Percentiles rank a stretch among this genome's conserved stretches.
Evolutionary conservation across 2,329 filamentous ascomycete genomes (phyloP).

Genomic region (Fusarium albosuccineum): DNA sequence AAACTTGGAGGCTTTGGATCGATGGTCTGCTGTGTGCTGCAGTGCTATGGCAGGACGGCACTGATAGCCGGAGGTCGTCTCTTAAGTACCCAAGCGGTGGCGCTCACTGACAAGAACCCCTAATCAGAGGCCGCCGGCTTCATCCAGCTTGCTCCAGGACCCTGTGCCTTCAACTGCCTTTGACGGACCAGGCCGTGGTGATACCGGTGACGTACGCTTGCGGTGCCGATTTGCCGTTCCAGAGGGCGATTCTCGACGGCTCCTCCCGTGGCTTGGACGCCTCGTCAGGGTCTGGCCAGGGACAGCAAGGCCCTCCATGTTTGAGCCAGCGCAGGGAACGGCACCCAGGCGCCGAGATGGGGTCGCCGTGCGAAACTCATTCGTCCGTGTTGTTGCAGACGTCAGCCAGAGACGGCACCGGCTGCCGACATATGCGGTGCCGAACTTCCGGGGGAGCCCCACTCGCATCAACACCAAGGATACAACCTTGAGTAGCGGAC

Average conservation of each 20-base stretch:
- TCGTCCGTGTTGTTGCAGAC: conserved; percentile 21
- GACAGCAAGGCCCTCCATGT: background rate
- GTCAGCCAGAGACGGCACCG: conserved; percentile 43
- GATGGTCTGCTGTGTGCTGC: conserved; percentile 18
- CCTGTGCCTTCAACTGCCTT: background rate
- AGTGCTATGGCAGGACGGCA: conserved; percentile 23
- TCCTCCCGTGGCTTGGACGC: conserved; percentile 26
- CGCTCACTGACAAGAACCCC: conserved; percentile 19
- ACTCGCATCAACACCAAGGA: conserved; percentile 16
- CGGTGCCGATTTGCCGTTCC: conserved; percentile 38
- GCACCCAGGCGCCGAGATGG: conserved; percentile 38
- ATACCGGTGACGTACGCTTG: conserved; percentile 30
- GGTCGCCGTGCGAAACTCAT: conserved; percentile 24
- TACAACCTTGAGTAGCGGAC: background rate
- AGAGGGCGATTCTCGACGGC: conserved; percentile 14
- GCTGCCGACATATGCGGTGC: conserved; percentile 41
- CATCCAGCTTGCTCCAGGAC: background rate
- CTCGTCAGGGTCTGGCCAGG: conserved; percentile 17
- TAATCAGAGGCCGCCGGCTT: conserved; percentile 6
- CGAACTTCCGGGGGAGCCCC: conserved; percentile 44
- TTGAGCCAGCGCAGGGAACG: conserved; percentile 15
- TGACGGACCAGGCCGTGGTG: background rate
- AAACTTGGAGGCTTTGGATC: conserved; percentile 21
- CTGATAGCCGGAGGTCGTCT: conserved; percentile 24
- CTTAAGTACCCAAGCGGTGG: conserved; percentile 33